These are phyloP conservation scores for Backusella circina DNA, from an alignment of 192 early-diverging fungal species.

Conservation along the genomic window DNA sequence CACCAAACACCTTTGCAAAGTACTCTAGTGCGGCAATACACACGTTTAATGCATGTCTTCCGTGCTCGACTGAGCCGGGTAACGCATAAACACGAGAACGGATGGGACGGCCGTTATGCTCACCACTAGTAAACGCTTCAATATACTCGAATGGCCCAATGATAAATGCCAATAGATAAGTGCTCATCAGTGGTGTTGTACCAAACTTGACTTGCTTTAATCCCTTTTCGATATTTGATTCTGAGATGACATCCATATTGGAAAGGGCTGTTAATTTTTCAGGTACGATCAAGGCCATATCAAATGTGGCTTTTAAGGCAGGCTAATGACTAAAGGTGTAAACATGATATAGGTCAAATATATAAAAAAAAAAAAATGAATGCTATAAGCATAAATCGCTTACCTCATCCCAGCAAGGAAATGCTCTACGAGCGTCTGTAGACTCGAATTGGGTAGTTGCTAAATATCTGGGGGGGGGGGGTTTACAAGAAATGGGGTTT, in stretches of 20 bases:
- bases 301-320: conserved; percentile 91
- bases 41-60: conserved; percentile 79
- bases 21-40: conserved; percentile 75
- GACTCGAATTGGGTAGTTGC: conserved; percentile 95
- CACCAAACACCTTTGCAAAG: conserved; percentile 83
- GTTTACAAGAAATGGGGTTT: conserved; percentile 16
- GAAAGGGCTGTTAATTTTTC: conserved; percentile 77
- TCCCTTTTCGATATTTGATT: conserved; percentile 30
- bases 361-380: neutral
- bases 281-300: conserved; percentile 80
- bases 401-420: conserved; percentile 95
- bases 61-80: conserved; percentile 73
- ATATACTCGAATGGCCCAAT: conserved; percentile 93
- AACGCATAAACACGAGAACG: conserved; percentile 83
- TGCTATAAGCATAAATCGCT: neutral
- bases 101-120: conserved; percentile 67
- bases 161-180: conserved; percentile 89
- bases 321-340: conserved; percentile 45
- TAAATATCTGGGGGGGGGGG: too few relatives aligned
- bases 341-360: neutral
- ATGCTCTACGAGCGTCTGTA: conserved; percentile 82
- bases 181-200: conserved; percentile 91
- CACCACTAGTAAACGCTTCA: conserved; percentile 72
- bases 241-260: conserved; percentile 85
- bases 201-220: conserved; percentile 83